These are phyloP conservation scores for Gracilaria gracilis DNA, from an alignment of 23 red algal genomes.

Conservation along the genomic window DNA sequence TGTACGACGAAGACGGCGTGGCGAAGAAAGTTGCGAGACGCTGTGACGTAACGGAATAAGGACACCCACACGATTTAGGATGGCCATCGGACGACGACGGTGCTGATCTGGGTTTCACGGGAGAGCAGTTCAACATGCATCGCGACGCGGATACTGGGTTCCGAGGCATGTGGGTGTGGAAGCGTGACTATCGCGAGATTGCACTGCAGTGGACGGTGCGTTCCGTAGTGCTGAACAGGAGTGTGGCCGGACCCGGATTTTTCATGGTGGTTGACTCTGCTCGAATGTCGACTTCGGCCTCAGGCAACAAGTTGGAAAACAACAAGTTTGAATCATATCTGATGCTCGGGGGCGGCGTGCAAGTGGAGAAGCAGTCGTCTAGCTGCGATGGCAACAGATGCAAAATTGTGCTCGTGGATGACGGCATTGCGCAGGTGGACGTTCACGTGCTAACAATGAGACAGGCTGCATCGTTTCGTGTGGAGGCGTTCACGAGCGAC, in stretches of 20 bases:
- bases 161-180: slow-evolving; percentile 52
- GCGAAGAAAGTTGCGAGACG: not conserved
- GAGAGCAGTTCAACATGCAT: slow-evolving; percentile 45
- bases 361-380: slow-evolving; percentile 20
- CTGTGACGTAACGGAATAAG: not conserved
- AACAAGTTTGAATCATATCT: slow-evolving; percentile 64
- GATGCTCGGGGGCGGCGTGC: slow-evolving; percentile 14
- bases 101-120: not conserved
- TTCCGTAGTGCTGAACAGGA: slow-evolving; percentile 11
- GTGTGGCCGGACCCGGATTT: not conserved
- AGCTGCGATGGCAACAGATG: slow-evolving; percentile 22
- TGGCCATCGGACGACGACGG: slow-evolving; percentile 30
- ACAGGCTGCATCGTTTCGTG: not conserved
- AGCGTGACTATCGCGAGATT: slow-evolving; percentile 31
- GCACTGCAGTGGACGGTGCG: slow-evolving; percentile 18
- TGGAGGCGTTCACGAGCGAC: not conserved
- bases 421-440: slow-evolving; percentile 32
- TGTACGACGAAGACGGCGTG: not conserved
- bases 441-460: slow-evolving; percentile 13
- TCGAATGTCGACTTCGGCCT: not conserved
- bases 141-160: slow-evolving; percentile 41
- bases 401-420: slow-evolving; percentile 5
- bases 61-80: slow-evolving; percentile 21
- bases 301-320: no score
- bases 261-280: slow-evolving; percentile 49